phyloP scores from a whole-genome alignment of 2,329 filamentous ascomycete genomes.

The Penicillium rolfsii region DNA sequence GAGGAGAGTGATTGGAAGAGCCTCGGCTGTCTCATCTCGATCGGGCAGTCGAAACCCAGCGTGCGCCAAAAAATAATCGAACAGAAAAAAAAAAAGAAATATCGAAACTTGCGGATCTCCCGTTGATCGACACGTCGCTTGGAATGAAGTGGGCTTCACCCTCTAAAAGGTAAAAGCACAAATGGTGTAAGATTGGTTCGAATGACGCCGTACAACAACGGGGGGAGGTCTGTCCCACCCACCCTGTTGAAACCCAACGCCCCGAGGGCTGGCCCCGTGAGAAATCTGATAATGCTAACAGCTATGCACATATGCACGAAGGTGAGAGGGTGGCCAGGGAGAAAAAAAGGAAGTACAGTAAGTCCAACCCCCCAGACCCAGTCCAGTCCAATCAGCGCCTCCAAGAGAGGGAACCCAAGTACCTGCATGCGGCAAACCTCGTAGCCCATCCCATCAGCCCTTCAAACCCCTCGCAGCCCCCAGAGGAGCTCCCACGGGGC shows the following conservation, averaged over 20 bases:
- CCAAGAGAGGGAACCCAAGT: conserved; percentile 6
- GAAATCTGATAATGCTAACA: conserved; percentile 1
- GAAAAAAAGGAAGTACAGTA: not conserved
- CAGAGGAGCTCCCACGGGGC: not conserved
- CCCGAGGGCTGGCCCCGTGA: conserved; percentile 1
- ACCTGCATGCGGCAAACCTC: conserved; percentile 13
- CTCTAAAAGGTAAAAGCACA: not conserved
- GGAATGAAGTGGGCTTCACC: not conserved
- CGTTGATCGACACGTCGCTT: conserved; percentile 22
- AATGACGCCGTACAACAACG: conserved; percentile 18
- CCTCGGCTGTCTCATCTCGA: conserved; percentile 1
- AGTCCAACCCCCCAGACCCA: not conserved
- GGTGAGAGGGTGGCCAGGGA: not conserved
- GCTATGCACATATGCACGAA: conserved; percentile 1
- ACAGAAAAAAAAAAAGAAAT: not conserved
- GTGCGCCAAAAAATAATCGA: not conserved
- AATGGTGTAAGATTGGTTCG: conserved; percentile 22
- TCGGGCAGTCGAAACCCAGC: not conserved
- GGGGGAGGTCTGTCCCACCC: conserved; percentile 18
- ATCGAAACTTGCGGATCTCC: conserved; percentile 22
- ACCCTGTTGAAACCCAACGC: conserved; percentile 1
- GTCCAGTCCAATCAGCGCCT: conserved; percentile 8
- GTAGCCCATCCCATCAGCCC: too few species aligned
- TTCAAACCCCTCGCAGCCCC: not conserved
- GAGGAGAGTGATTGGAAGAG: not conserved